A percentile compares a stretch with the other conserved stretches of the same genome.
Evolutionary conservation across 2,329 filamentous ascomycete species (phyloP).

Genomic region (Ophioceras dolichostomum): DNA sequence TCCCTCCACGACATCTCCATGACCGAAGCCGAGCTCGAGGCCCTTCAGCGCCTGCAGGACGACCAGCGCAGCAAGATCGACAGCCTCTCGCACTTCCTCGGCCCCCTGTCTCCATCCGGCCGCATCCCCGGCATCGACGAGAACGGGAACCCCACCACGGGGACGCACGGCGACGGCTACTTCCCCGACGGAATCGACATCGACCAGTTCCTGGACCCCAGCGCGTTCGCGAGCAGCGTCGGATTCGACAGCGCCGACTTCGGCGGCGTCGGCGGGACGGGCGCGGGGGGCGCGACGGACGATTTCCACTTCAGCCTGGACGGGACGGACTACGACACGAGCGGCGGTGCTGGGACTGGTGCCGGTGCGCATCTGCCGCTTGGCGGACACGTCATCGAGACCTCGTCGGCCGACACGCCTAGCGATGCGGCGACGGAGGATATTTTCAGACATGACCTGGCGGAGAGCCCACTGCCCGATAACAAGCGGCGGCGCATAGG

Average conservation of each 20-base stretch:
- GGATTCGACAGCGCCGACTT: constrained; percentile 26
- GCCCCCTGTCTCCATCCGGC: constrained; percentile 70
- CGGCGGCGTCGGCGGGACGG: constrained; percentile 17
- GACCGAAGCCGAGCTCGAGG: constrained; percentile 65
- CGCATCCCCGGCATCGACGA: constrained; percentile 56
- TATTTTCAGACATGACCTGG: constrained; percentile 5
- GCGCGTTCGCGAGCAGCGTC: constrained; percentile 31
- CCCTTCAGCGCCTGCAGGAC: constrained; percentile 64
- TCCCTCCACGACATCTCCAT: constrained; percentile 49
- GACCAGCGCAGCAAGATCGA: constrained; percentile 70
- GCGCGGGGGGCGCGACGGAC: constrained; percentile 21
- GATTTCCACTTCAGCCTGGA: constrained; percentile 42
- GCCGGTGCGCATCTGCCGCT: neutral
- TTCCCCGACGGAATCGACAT: constrained; percentile 27
- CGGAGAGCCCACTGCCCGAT: neutral
- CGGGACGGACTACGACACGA: constrained; percentile 13
- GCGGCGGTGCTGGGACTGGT: constrained; percentile 10
- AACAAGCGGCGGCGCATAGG: neutral
- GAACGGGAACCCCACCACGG: constrained; percentile 8
- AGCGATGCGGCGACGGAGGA: constrained; percentile 8
- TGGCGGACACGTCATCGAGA: no score
- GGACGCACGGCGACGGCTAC: constrained; percentile 12
- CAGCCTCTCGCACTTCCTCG: constrained; percentile 60
- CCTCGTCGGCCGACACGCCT: constrained; percentile 5
- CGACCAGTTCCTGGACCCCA: constrained; percentile 33